These are phyloP conservation scores for Sedum album DNA, from an alignment of 164 flowering plant species.

Conservation along the genomic window DNA sequence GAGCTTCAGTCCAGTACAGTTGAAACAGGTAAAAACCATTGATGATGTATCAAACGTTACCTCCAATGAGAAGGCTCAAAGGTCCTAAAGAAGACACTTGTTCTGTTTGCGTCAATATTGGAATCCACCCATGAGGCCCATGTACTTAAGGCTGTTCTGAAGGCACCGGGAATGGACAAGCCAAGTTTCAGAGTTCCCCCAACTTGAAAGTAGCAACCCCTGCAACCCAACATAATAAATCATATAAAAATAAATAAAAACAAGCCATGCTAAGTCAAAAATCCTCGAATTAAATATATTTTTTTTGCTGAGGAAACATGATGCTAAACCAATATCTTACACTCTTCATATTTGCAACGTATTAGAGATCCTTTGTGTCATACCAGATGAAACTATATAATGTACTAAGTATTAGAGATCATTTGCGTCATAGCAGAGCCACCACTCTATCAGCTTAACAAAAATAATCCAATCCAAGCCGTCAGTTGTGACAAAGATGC, in stretches of 20 bases:
- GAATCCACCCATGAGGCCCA: conserved; percentile 51
- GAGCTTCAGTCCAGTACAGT: background rate
- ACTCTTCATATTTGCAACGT: background rate
- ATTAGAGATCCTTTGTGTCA: background rate
- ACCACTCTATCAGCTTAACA: background rate
- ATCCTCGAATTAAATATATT: background rate
- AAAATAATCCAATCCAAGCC: background rate
- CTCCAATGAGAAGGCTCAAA: conserved; percentile 57
- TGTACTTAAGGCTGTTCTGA: conserved; percentile 30
- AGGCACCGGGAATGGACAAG: conserved; percentile 35
- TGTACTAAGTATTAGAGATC: background rate
- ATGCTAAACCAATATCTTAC: background rate
- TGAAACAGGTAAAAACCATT: background rate
- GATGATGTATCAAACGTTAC: conserved; percentile 15
- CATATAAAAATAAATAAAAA: background rate
- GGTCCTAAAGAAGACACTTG: conserved; percentile 45
- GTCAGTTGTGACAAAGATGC: background rate
- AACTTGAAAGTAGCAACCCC: conserved; percentile 57
- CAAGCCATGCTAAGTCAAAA: background rate
- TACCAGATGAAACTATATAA: background rate
- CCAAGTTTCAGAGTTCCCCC: conserved; percentile 41
- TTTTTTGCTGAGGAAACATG: background rate
- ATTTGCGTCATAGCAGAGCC: background rate
- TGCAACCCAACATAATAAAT: conserved; percentile 17
- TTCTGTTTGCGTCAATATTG: conserved; percentile 29